phyloP scores from a whole-genome alignment of 805 yeast genomes.

The Ogataea sp. region DNA sequence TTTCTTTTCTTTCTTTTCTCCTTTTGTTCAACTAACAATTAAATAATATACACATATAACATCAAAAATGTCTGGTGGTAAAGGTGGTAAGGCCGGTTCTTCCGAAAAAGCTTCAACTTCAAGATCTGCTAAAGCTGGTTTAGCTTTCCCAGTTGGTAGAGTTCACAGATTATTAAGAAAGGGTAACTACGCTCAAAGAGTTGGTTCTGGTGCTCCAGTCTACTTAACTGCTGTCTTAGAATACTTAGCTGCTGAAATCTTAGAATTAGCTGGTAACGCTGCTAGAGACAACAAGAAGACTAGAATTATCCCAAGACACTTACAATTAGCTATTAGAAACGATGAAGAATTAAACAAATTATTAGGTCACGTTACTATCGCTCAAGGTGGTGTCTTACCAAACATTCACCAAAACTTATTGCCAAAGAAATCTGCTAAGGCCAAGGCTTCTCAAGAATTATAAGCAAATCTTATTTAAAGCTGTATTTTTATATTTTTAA shows the following conservation, averaged over 20 bases:
- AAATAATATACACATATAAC: background rate
- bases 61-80: conserved; percentile 53
- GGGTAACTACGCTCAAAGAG: conserved; percentile 97
- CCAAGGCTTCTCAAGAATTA: conserved; percentile 53
- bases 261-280: conserved; percentile 98
- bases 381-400: conserved; percentile 99
- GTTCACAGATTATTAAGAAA: conserved; percentile 94
- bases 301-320: conserved; percentile 97
- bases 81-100: conserved; percentile 92
- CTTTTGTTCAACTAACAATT: background rate
- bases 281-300: conserved; percentile 98
- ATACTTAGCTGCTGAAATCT: conserved; percentile 95
- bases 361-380: conserved; percentile 87
- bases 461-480: too few relatives aligned
- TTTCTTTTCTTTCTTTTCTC: background rate
- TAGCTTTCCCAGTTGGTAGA: conserved; percentile 99
- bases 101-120: conserved; percentile 94
- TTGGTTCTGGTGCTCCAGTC: conserved; percentile 99
- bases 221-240: conserved; percentile 95
- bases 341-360: conserved; percentile 97
- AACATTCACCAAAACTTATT: conserved; percentile 91
- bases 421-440: conserved; percentile 48
- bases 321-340: conserved; percentile 97
- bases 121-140: conserved; percentile 97
- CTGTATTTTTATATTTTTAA: too few relatives aligned